These are phyloP conservation scores for Globisporangium middletonii DNA, from an alignment of 352 stramenopile species.

Conservation along the genomic window DNA sequence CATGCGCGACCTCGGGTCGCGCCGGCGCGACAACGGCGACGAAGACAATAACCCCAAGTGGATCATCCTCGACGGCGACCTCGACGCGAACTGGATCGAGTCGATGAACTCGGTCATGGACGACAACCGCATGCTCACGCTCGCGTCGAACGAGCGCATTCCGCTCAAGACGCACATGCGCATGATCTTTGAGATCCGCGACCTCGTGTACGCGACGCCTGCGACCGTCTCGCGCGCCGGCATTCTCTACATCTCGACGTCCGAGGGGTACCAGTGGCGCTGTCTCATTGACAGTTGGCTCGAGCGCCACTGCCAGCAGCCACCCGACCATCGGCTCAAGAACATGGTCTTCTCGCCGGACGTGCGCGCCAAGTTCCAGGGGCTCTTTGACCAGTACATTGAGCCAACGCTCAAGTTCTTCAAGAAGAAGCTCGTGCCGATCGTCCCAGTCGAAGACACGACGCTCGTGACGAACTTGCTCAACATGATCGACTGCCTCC, in stretches of 20 bases:
- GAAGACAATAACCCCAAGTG: slow-evolving; percentile 94
- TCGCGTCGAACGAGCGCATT: slow-evolving; percentile 96
- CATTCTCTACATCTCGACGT: slow-evolving; percentile 95
- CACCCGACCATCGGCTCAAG: slow-evolving; percentile 54
- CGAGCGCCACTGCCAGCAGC: slow-evolving; percentile 60
- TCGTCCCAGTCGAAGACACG: slow-evolving; percentile 92
- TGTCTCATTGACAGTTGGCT: slow-evolving; percentile 94
- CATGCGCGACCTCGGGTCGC: slow-evolving; percentile 93
- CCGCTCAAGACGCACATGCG: slow-evolving; percentile 95
- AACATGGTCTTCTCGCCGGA: slow-evolving; percentile 81
- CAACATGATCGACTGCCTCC: slow-evolving; percentile 92
- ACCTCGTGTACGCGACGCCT: slow-evolving; percentile 94
- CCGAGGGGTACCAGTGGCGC: slow-evolving; percentile 93
- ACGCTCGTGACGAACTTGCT: slow-evolving; percentile 91
- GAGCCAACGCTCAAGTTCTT: slow-evolving; percentile 91
- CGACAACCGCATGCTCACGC: slow-evolving; percentile 95
- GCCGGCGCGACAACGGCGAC: slow-evolving; percentile 83
- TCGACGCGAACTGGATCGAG: slow-evolving; percentile 98
- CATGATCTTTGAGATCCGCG: slow-evolving; percentile 97
- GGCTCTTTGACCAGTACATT: slow-evolving; percentile 91
- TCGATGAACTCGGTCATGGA: slow-evolving; percentile 98
- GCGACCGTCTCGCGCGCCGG: slow-evolving; percentile 93
- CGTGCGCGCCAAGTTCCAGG: slow-evolving; percentile 70
- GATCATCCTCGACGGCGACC: slow-evolving; percentile 96
- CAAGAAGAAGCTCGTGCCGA: slow-evolving; percentile 88